Conservation (phyloP, 345 rosid species). For the Eutrema japonicum region DNA sequence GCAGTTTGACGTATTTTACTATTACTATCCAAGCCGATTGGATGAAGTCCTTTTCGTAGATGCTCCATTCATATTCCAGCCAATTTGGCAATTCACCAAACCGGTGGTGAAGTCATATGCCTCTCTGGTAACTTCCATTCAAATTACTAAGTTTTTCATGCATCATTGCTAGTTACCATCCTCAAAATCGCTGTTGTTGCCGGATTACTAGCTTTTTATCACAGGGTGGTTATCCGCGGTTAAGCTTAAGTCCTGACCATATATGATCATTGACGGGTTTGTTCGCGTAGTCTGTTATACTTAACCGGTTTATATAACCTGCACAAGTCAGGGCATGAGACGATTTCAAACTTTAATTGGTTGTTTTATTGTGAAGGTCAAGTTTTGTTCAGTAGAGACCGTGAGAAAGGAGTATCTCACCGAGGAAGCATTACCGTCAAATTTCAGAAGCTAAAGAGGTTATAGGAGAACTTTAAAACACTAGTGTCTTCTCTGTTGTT, state of each 20-base stretch:
- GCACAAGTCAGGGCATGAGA: background rate
- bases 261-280: background rate
- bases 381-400: slow-evolving; percentile 70
- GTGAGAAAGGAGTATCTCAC: slow-evolving; percentile 78
- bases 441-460: slow-evolving; percentile 54
- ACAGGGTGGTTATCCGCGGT: background rate
- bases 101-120: slow-evolving; percentile 77
- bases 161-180: background rate
- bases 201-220: background rate
- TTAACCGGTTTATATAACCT: slow-evolving; percentile 2
- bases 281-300: background rate
- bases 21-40: slow-evolving; percentile 87
- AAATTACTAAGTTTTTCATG: slow-evolving; percentile 15
- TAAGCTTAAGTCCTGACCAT: background rate
- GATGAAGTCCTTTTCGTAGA: slow-evolving; percentile 88
- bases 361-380: slow-evolving; percentile 57
- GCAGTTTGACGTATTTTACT: slow-evolving; percentile 91
- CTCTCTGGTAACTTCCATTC: slow-evolving; percentile 62
- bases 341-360: background rate
- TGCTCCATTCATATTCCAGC: slow-evolving; percentile 84
- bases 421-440: slow-evolving; percentile 67
- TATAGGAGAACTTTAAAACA: slow-evolving; percentile 11
- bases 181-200: background rate
- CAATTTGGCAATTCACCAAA: slow-evolving; percentile 81
- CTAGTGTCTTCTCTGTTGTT: slow-evolving; percentile 17